phyloP scores from a whole-genome alignment of 2,329 filamentous ascomycete species.

The Neobulgaria alba region DNA sequence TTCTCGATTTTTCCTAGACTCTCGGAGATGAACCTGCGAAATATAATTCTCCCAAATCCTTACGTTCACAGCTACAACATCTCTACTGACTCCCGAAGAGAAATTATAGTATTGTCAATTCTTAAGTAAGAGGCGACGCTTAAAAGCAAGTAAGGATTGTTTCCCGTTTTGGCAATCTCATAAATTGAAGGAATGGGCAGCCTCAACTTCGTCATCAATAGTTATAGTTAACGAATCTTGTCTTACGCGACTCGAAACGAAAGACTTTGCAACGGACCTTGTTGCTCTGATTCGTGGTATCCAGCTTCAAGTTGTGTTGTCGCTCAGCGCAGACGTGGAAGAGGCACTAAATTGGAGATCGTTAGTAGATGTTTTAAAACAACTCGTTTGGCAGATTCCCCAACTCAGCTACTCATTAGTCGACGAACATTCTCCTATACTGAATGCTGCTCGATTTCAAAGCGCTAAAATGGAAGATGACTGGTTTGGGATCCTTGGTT shows the following conservation, averaged over 20 bases:
- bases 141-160: background rate
- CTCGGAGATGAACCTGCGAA: background rate
- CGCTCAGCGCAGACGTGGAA: conserved; percentile 1
- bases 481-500: conserved; percentile 7
- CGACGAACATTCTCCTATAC: background rate
- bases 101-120: conserved; percentile 1
- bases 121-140: conserved; percentile 2
- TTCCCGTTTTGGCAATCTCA: conserved; percentile 1
- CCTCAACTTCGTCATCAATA: conserved; percentile 1
- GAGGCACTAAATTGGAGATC: background rate
- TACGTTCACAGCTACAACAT: conserved; percentile 1
- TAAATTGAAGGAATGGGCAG: conserved; percentile 6
- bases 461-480: conserved; percentile 7
- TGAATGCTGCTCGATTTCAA: conserved; percentile 5
- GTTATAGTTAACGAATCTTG: conserved; percentile 5
- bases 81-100: conserved; percentile 2
- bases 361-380: conserved; percentile 6
- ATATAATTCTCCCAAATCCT: conserved; percentile 10
- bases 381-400: conserved; percentile 8
- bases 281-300: background rate
- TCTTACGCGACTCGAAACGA: conserved; percentile 1
- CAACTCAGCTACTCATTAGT: conserved; percentile 3
- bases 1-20: conserved; percentile 1
- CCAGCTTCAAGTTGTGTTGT: conserved; percentile 2
- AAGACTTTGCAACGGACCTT: conserved; percentile 3